phyloP scores from a whole-genome alignment of 1,284 basidiomycete genomes.

The Heliocybe sulcata region DNA sequence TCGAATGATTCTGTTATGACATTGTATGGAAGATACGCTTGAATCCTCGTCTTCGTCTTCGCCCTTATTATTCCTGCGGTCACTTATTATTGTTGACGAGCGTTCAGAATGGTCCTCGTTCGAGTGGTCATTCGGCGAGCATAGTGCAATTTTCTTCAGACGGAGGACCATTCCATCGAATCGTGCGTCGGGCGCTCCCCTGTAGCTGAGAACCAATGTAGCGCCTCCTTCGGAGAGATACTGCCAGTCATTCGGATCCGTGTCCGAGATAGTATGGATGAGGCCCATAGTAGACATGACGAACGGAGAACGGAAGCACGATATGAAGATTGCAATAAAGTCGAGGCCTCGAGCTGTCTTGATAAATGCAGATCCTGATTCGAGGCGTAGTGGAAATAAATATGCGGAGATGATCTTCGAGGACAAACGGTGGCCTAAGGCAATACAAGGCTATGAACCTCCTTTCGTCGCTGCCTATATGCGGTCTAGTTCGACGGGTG shows the following conservation, averaged over 20 bases:
- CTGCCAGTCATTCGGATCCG: slow-evolving; percentile 58
- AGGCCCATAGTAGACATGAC: not conserved
- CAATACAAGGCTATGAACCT: too few species aligned
- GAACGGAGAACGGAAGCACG: not conserved
- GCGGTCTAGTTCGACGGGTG: too few species aligned
- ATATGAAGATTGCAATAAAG: not conserved
- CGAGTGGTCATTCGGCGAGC: not conserved
- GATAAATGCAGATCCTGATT: too few species aligned
- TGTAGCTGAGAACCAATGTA: slow-evolving; percentile 80
- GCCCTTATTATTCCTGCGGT: not conserved
- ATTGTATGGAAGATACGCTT: slow-evolving; percentile 55
- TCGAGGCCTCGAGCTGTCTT: too few species aligned
- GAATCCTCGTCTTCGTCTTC: slow-evolving; percentile 21
- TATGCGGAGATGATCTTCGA: too few species aligned
- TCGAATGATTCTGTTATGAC: slow-evolving; percentile 53
- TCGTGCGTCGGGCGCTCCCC: slow-evolving; percentile 35
- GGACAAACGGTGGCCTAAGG: too few species aligned
- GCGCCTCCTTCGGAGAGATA: slow-evolving; percentile 90
- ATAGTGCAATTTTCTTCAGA: slow-evolving; percentile 48
- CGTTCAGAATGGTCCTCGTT: not conserved
- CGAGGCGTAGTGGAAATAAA: too few species aligned
- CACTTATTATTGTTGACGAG: not conserved
- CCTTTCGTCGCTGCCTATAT: too few species aligned
- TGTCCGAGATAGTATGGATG: slow-evolving; percentile 18
- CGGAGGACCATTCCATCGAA: slow-evolving; percentile 68